Evolutionary conservation across 352 stramenopile genomes (phyloP).

Genomic region (Aphanomyces invadans): DNA sequence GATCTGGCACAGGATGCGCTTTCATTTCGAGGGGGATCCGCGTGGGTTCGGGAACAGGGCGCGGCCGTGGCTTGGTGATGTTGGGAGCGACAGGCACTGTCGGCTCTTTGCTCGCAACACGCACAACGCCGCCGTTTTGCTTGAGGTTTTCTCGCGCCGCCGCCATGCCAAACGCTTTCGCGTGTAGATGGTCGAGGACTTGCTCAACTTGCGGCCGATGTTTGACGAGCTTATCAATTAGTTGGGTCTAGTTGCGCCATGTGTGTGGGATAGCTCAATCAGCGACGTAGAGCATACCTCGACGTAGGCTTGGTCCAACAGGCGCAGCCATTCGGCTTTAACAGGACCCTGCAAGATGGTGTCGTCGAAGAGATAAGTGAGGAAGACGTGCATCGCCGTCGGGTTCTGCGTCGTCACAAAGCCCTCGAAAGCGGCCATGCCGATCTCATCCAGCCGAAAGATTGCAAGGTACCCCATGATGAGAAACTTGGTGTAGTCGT

Average conservation of each 20-base stretch:
- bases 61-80: slow-evolving; percentile 74
- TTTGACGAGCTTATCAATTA: slow-evolving; percentile 54
- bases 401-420: slow-evolving; percentile 65
- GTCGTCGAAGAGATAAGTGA: slow-evolving; percentile 79
- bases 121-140: slow-evolving; percentile 33
- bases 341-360: slow-evolving; percentile 54
- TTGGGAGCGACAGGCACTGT: slow-evolving; percentile 78
- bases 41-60: slow-evolving; percentile 57
- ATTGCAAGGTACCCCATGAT: slow-evolving; percentile 84
- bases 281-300: slow-evolving; percentile 28
- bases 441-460: slow-evolving; percentile 86
- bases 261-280: background rate
- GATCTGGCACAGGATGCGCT: slow-evolving; percentile 49
- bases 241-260: slow-evolving; percentile 26
- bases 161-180: slow-evolving; percentile 54
- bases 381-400: slow-evolving; percentile 79
- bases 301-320: slow-evolving; percentile 83
- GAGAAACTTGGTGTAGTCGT: slow-evolving; percentile 88
- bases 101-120: slow-evolving; percentile 39
- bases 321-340: slow-evolving; percentile 64
- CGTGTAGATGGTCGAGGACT: slow-evolving; percentile 47
- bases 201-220: slow-evolving; percentile 34
- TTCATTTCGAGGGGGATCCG: slow-evolving; percentile 73
- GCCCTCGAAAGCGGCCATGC: slow-evolving; percentile 45
- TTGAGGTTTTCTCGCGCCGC: slow-evolving; percentile 39